Evolutionary conservation across 306 rosid genomes (phyloP), one percentile per base, ranked within the genome.

Genomic region (Astragalus glycyphyllos): DNA sequence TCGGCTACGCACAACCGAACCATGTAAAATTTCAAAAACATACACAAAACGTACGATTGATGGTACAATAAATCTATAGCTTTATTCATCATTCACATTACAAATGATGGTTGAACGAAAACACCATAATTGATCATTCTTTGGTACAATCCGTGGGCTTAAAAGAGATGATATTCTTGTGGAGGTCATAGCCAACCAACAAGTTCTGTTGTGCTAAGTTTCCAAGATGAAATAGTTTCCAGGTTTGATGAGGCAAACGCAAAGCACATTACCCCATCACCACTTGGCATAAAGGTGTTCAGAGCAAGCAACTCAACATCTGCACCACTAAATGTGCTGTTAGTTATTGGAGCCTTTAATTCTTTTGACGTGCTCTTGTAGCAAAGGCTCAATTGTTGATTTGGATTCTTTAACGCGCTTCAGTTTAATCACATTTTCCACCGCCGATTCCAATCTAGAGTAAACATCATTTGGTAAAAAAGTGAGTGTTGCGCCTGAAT

Each of bases 101-200:
- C 38, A 34, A 34, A 34, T 34, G 6, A 34, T 6, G 6, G 6
- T 34, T 34, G 5, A 4, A 34, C 4, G 5, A 34, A 34, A 34
- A 20, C 23, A 20, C 5, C 38, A 34, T 5, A 34, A 5, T 34
- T 6, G 5, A 4, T 47, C 53, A 79, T 1, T 16, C 5, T 15
- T 58, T 55, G 4, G 68, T 14, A 8, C 89, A 82, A 26, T 86
- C 76, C 0, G 61, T 11, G 0, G 85, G 85, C 80, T 77, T 85
- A 58, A 90, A 88, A 2, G 90, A 81, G 37, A 87, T 65, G 0
- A 32, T 50, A 4, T 31, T 65, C 11, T 45, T 32, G 11, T n/a
- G 5, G 0, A 48, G 44, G 54, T 84, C 92, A 50, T 88, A 90
- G 0, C 94, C 94, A 11, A 84, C 80, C 51, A 77, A 31, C 58